These are phyloP conservation scores for Rhodofomes roseus DNA, from an alignment of 1,284 basidiomycete genomes.

Conservation along the genomic window DNA sequence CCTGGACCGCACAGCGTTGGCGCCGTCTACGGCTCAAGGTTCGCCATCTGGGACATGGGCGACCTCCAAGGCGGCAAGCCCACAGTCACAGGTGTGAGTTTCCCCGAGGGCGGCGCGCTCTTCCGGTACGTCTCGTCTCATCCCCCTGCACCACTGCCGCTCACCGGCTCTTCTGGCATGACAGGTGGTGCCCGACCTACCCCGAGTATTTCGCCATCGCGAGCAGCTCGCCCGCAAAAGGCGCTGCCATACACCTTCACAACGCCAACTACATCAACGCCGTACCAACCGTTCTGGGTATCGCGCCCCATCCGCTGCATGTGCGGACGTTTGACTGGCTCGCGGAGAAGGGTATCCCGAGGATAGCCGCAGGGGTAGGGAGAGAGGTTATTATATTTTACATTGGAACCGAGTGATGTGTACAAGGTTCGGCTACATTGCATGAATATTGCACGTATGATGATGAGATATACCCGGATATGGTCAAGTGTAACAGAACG, in stretches of 20 bases:
- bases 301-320: constrained; percentile 58
- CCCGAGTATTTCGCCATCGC: constrained; percentile 75
- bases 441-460: neutral
- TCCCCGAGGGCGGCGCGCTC: constrained; percentile 58
- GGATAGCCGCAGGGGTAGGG: constrained; percentile 65
- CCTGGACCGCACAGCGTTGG: constrained; percentile 57
- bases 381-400: constrained; percentile 41
- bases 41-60: constrained; percentile 72
- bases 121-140: constrained; percentile 58
- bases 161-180: neutral
- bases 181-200: constrained; percentile 68
- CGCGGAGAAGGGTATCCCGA: constrained; percentile 48
- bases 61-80: constrained; percentile 72
- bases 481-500: no score
- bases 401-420: constrained; percentile 23
- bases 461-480: no score
- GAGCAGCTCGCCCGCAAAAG: constrained; percentile 49
- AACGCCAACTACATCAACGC: constrained; percentile 60
- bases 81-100: constrained; percentile 50
- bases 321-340: constrained; percentile 77
- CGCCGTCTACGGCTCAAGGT: constrained; percentile 63
- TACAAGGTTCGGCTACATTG: neutral
- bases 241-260: constrained; percentile 67
- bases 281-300: constrained; percentile 52
- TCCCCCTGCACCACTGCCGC: neutral